phyloP scores from a whole-genome alignment of 2,329 filamentous ascomycete genomes.

The Cladophialophora psammophila region DNA sequence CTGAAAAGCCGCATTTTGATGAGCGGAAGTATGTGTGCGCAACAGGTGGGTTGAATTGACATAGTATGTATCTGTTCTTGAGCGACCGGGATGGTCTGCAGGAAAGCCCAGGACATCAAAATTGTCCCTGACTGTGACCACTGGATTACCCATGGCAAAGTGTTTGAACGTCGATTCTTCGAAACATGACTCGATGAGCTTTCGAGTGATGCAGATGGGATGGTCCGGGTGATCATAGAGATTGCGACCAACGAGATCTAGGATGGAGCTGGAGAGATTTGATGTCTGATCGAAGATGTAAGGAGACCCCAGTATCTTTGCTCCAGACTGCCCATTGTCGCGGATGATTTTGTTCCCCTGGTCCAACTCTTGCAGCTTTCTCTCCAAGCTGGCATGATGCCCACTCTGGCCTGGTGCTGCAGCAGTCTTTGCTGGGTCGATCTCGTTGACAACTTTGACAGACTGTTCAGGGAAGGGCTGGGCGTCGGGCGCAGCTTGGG shows the following conservation, averaged over 20 bases:
- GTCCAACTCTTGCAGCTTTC: conserved; percentile 22
- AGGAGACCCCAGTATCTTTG: conserved; percentile 35
- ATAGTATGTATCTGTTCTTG: conserved; percentile 93
- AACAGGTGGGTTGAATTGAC: conserved; percentile 83
- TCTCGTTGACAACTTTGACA: conserved; percentile 28
- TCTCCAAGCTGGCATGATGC: conserved; percentile 13
- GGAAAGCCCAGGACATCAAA: conserved; percentile 98
- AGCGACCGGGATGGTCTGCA: conserved; percentile 83
- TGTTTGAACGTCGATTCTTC: conserved; percentile 74
- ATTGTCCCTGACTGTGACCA: conserved; percentile 85
- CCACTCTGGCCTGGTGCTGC: conserved; percentile 18
- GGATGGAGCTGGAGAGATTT: conserved; percentile 79
- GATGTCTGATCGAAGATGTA: conserved; percentile 73
- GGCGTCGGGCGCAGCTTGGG: conserved; percentile 18
- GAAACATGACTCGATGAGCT: conserved; percentile 91
- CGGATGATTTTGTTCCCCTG: conserved; percentile 33
- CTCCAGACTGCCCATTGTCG: conserved; percentile 27
- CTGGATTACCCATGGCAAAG: conserved; percentile 74
- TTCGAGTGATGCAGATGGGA: conserved; percentile 86
- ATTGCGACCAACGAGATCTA: conserved; percentile 74
- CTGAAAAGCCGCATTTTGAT: conserved; percentile 84
- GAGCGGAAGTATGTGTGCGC: conserved; percentile 92
- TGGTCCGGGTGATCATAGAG: conserved; percentile 93
- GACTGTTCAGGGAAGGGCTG: conserved; percentile 36
- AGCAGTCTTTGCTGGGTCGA: conserved; percentile 37